phyloP scores from a whole-genome alignment of 2,329 filamentous ascomycete species.

The Gyromitra esculenta region DNA sequence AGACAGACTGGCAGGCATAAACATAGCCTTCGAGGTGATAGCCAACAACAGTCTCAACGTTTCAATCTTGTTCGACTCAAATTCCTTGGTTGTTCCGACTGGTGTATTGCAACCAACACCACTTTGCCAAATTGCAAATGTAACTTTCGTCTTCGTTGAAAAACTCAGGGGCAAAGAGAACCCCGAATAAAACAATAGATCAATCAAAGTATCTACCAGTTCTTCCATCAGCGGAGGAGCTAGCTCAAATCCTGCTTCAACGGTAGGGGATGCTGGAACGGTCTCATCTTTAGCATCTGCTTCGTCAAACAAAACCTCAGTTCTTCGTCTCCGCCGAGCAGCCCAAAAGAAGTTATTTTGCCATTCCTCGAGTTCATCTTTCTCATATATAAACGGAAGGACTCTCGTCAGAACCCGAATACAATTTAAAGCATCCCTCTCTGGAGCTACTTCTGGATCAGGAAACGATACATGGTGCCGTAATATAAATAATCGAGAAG shows the following conservation, averaged over 20 bases:
- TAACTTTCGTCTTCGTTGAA: slow-evolving; percentile 79
- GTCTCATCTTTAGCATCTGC: slow-evolving; percentile 66
- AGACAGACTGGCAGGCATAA: slow-evolving; percentile 76
- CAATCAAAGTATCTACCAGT: slow-evolving; percentile 86
- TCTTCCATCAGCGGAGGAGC: slow-evolving; percentile 90
- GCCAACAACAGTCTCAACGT: slow-evolving; percentile 80
- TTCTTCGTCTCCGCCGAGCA: slow-evolving; percentile 72
- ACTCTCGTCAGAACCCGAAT: slow-evolving; percentile 88
- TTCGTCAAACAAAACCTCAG: slow-evolving; percentile 87
- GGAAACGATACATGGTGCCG: slow-evolving; percentile 92
- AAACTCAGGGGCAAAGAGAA: slow-evolving; percentile 82
- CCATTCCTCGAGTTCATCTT: slow-evolving; percentile 82
- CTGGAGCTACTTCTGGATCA: slow-evolving; percentile 81
- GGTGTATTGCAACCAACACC: slow-evolving; percentile 94
- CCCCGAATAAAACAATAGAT: slow-evolving; percentile 89
- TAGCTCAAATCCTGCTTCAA: slow-evolving; percentile 73
- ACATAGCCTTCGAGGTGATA: slow-evolving; percentile 90
- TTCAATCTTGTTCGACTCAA: slow-evolving; percentile 92
- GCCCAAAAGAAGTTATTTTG: slow-evolving; percentile 95
- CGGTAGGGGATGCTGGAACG: slow-evolving; percentile 58
- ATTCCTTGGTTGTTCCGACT: slow-evolving; percentile 86
- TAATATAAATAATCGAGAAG: slow-evolving; percentile 81
- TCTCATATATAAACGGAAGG: slow-evolving; percentile 91
- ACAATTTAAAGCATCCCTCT: slow-evolving; percentile 92
- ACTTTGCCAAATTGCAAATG: slow-evolving; percentile 96